Evolutionary conservation across 2,329 filamentous ascomycete genomes (phyloP), one percentile per base, ranked within the genome.

Genomic region (Ambrosiella beaveri): DNA sequence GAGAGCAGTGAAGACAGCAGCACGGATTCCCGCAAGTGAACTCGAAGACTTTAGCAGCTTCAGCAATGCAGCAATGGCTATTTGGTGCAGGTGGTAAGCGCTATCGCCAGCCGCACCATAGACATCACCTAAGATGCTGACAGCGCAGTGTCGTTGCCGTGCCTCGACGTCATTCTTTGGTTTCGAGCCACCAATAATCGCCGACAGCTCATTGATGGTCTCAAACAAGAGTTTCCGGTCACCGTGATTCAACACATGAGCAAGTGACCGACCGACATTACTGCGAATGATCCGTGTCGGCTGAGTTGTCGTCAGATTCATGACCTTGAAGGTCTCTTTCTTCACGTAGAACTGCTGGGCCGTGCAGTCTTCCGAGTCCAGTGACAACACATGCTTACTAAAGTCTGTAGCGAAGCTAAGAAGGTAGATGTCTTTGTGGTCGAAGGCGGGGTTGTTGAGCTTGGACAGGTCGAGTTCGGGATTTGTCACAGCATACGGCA

Each of bases 361-460:
- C 19, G 87, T 91, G 64, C 90, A 86, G 67, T 86, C 86, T 64
- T 95, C 88, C 62, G 82, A 76, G 57, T 82, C 79, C 52, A 97
- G 78, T 13, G 74, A 74, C 57, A 82, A 76, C 50, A 95, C 86
- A 75, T 96, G 86, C 64, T 85, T 85, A 62, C 82, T 84, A 58
- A 98, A 77, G 61, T 85, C 81, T 36, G 89, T 85, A 40, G 90
- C 85, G 68, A 94, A 96, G 35, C 84, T 94, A 61, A 98, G 77
- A 62, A 98, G 79, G 70, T 93, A 94, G 11, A 98, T 80, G 66
- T 96, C 90, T 71, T 98, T 93, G 70, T 98, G 93, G 72, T 98
- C 93, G 57, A 87, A 82, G 49, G 91, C 88, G 52, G 97, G 80
- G 56, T 86, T 79, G 70, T 95, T 85, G 53, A 98, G 82, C 76